Conservation (phyloP, 805 yeast genomes). For the Candida loeiensis region DNA sequence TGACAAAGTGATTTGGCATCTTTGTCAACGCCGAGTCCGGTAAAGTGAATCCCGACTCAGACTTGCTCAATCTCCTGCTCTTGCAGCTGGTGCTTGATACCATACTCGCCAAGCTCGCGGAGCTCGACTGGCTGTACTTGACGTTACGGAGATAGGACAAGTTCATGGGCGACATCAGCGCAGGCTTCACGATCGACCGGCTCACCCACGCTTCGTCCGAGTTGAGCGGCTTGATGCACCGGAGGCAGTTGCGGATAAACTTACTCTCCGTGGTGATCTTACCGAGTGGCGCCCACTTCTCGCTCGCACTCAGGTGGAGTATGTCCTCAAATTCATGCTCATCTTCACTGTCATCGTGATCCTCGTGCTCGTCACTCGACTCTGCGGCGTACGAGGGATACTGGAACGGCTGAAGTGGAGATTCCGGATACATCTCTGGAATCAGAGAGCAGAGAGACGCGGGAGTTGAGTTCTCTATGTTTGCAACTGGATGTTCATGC, state of each 20-base stretch:
- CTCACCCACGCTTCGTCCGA: slow-evolving; percentile 54
- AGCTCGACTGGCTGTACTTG: slow-evolving; percentile 16
- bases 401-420: background rate
- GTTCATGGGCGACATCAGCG: slow-evolving; percentile 21
- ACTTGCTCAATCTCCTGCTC: slow-evolving; percentile 5
- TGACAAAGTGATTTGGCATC: slow-evolving; percentile 31
- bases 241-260: slow-evolving; percentile 47
- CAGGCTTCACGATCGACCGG: slow-evolving; percentile 40
- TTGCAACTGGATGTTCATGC: too few relatives aligned
- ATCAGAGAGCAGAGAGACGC: background rate
- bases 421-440: background rate
- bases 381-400: background rate
- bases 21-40: slow-evolving; percentile 26
- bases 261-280: slow-evolving; percentile 36
- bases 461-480: too few relatives aligned
- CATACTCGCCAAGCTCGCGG: slow-evolving; percentile 18
- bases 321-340: slow-evolving; percentile 1
- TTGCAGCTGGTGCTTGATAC: slow-evolving; percentile 8
- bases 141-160: slow-evolving; percentile 19
- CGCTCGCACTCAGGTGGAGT: background rate
- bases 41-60: slow-evolving; percentile 13
- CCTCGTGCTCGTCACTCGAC: slow-evolving; percentile 20
- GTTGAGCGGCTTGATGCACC: slow-evolving; percentile 54
- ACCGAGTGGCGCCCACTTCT: slow-evolving; percentile 49
- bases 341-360: slow-evolving; percentile 15